Base-by-base conservation (phyloP, 495 filamentous ascomycete genomes). In the Penicillium ochrochloron region DNA sequence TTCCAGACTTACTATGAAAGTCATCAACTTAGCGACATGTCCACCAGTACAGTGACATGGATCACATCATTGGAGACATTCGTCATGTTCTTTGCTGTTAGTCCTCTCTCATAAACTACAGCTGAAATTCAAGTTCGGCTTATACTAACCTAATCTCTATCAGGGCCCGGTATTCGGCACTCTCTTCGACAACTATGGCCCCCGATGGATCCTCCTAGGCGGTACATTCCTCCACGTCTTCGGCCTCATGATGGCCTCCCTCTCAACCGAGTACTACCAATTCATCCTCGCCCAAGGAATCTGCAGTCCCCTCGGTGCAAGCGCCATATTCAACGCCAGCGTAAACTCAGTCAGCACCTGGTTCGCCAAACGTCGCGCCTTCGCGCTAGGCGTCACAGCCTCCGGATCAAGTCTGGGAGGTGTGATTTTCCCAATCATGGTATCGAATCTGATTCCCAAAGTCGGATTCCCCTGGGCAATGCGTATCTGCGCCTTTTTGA, bases 391-490 rank as follows among this genome's bases (percentile, higher is more conserved):
- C 1, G 76, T 93, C 54, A 86, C 87, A 67, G 83, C 87, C 2
- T 79, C 87, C 3, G 91, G 91, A 0, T 88, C 86, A 0, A 89
- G 85, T 14, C 69, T 93, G 7, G 80, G 76, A 14, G 80, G 79
- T 5, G 78, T 83, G 17, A 76, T 83, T 11, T 79, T 79, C 57
- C 80, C 85, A 6, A 93, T 94, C 71, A 88, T 93, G 84, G 83
- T 92, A 46, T 70, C 83, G 11, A 79, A 83, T 21, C 73, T 93
- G 21, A 86, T 93, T 64, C 80, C 77, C 0, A 55, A 76, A 27
- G 82, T 91, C 53, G 91, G 89, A 8, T 94, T 91, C 64, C 75
- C 78, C 2, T 95, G 92, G 92, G 82, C 91, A 3, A 87, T 94
- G 78, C 86, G 91, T 19, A 82, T 82, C 35, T 77, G 82, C 39